These are phyloP conservation scores for Gossypium raimondii DNA, from an alignment of 345 rosid species.

Conservation along the genomic window DNA sequence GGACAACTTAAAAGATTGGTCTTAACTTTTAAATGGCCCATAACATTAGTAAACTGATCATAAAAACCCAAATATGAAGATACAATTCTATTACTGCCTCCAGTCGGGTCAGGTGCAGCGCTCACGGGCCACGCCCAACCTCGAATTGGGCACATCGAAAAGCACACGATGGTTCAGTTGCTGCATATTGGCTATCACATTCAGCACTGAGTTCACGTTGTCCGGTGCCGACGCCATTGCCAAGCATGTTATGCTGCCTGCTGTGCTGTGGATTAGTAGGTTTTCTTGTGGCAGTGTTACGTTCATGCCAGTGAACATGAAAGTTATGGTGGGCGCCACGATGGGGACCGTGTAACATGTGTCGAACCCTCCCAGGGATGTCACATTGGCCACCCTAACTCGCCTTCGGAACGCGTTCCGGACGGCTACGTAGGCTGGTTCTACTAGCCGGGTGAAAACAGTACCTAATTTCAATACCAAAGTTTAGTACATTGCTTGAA, in stretches of 20 bases:
- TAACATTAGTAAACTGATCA: too few species aligned
- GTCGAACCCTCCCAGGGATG: slow-evolving; percentile 87
- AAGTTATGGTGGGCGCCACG: slow-evolving; percentile 62
- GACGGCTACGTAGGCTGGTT: slow-evolving; percentile 71
- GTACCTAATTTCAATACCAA: slow-evolving; percentile 45
- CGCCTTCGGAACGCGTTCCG: slow-evolving; percentile 65
- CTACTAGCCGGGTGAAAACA: slow-evolving; percentile 69
- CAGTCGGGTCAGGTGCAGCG: slow-evolving; percentile 37
- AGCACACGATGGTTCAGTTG: slow-evolving; percentile 91
- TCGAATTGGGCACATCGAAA: slow-evolving; percentile 69
- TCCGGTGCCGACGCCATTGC: slow-evolving; percentile 91
- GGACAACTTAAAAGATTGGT: too few species aligned
- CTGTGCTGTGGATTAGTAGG: slow-evolving; percentile 78
- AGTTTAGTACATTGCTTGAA: not conserved
- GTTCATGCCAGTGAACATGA: slow-evolving; percentile 88
- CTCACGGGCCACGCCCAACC: slow-evolving; percentile 89
- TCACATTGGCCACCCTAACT: slow-evolving; percentile 46
- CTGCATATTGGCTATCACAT: slow-evolving; percentile 94
- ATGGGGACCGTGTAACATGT: slow-evolving; percentile 77
- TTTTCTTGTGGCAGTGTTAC: slow-evolving; percentile 77
- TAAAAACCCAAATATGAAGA: not conserved
- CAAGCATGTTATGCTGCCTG: slow-evolving; percentile 66
- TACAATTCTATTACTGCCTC: not conserved
- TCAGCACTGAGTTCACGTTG: slow-evolving; percentile 82
- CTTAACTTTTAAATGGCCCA: too few species aligned